Percentiles rank a stretch among this genome's conserved stretches.
Conservation (phyloP, 2,329 filamentous ascomycete species). For the Pseudogymnoascus sp. region DNA sequence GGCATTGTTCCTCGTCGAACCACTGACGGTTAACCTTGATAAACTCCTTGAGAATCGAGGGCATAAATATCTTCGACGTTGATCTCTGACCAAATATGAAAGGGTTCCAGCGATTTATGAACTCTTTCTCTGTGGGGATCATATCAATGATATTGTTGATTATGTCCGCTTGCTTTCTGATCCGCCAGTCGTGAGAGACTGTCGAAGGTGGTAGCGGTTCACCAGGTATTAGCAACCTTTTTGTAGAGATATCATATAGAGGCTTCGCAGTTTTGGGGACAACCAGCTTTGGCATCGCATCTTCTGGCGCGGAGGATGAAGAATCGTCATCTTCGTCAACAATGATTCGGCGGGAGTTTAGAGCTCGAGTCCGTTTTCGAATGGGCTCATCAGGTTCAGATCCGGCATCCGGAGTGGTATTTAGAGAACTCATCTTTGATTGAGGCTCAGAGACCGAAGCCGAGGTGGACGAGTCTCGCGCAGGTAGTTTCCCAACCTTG, state of each 20-base stretch:
- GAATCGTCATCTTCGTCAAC: background rate
- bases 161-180: slow-evolving; percentile 23
- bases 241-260: slow-evolving; percentile 23
- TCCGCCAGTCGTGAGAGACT: slow-evolving; percentile 25
- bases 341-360: background rate
- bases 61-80: slow-evolving; percentile 17
- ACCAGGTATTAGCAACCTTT: slow-evolving; percentile 20
- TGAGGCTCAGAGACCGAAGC: background rate
- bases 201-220: slow-evolving; percentile 19
- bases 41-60: slow-evolving; percentile 19
- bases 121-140: slow-evolving; percentile 24
- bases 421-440: background rate
- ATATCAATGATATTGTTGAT: slow-evolving; percentile 25
- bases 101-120: slow-evolving; percentile 23
- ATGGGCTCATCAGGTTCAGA: background rate
- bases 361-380: background rate
- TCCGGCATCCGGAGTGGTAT: background rate
- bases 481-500: background rate
- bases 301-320: too few species aligned
- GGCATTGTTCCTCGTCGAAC: slow-evolving; percentile 17
- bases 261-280: slow-evolving; percentile 19
- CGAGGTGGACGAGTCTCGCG: background rate
- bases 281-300: background rate
- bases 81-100: slow-evolving; percentile 19
- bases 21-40: slow-evolving; percentile 19